These are phyloP conservation scores for Cryptococcus deneoformans DNA, from an alignment of 1,284 basidiomycete species.

Conservation along the genomic window DNA sequence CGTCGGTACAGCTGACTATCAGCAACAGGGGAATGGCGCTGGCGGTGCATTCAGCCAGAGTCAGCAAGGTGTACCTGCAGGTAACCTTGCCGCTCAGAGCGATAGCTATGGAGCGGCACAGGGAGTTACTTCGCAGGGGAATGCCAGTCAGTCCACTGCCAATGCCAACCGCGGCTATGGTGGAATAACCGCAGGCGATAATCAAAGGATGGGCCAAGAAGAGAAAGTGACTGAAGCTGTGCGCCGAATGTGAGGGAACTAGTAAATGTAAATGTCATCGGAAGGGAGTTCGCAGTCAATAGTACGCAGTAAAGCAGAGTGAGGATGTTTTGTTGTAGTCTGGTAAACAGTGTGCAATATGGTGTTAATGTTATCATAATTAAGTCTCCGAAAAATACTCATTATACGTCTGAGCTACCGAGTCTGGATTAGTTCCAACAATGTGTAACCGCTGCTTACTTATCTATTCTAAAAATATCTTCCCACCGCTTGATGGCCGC, in stretches of 20 bases:
- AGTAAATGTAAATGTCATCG: no score
- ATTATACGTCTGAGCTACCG: no score
- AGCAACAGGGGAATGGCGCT: neutral
- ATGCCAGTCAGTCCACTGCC: neutral
- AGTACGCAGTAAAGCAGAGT: no score
- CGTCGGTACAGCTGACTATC: conserved; percentile 1
- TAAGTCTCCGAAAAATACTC: no score
- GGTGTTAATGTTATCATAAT: no score
- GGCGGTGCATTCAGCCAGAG: neutral
- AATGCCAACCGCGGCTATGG: neutral
- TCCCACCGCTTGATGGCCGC: no score
- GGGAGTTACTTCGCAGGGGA: neutral
- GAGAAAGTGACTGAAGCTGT: conserved; percentile 12
- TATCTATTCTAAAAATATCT: no score
- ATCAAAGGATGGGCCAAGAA: conserved; percentile 7
- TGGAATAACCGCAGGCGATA: neutral
- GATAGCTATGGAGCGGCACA: neutral
- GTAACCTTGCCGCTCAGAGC: neutral
- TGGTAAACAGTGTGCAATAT: no score
- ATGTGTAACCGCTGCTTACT: no score
- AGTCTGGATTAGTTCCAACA: no score
- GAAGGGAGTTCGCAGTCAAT: no score
- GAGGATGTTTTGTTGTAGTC: no score
- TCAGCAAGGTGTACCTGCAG: neutral
- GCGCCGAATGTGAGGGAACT: conserved; percentile 8